Evolutionary conservation across 202 grass and related monocot genomes (phyloP), one percentile per base, ranked within the genome.

Genomic region (Carex arenaria): DNA sequence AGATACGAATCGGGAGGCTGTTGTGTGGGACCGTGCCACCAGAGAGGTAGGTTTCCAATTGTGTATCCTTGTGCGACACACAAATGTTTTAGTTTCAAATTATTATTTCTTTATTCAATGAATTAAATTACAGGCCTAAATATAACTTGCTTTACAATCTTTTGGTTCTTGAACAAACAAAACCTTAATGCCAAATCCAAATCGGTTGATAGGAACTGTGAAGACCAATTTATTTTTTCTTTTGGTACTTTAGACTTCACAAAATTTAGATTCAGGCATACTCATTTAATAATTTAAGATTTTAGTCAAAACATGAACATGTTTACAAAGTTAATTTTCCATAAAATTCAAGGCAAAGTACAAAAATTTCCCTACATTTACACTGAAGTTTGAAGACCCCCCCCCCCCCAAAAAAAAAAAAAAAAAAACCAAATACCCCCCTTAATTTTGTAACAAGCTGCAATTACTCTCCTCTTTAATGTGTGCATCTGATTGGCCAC

Each of bases 1-100:
- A 73, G 95, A 98, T 90, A 56, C 82, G 62, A 98, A 98, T 51
- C 90, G 95, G 79, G 95, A 98, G 87, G 95, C 95, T 88, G 95
- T 93, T 67, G 95, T 91, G 45, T 98, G 95, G 95, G 95, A 98
- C 82, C 76, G 89, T 61, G 66, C 74, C 82, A 95, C 88, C 73
- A 87, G 85, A 86, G 95, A 98, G 95, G 95, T 98, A 88, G 42
- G 53, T 34, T 85, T 4, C 34, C 54, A 83, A 36, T 72, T 89
- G 43, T 57, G 81, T 54, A 23, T 54, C 7, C 5, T 42, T 42
- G 26, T 26, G 59, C 42, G 34, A 63, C 61, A 9, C 67, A 9
- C 31, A 40, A 32, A 20, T 54, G 13, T 67, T 83, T 83, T 28
- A 82, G 9, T 15, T 55, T 12, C 38, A 49, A 14, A 30, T 17